phyloP scores from a whole-genome alignment of 192 early-diverging fungal species.

The Mortierella antarctica region DNA sequence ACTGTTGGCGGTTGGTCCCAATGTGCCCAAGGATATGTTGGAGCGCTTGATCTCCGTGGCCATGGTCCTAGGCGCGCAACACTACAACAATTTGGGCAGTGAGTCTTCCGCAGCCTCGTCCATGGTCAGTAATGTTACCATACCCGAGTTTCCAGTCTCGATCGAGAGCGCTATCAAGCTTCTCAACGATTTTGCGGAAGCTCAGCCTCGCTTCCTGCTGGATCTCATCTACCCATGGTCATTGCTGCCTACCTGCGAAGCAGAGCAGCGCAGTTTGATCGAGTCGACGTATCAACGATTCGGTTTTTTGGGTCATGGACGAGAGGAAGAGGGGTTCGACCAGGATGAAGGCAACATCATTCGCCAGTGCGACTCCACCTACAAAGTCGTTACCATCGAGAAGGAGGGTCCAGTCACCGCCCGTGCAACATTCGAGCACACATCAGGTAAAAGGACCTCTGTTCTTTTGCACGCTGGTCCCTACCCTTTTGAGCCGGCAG shows the following conservation, averaged over 20 bases:
- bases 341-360: conserved; percentile 31
- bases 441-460: conserved; percentile 41
- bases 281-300: conserved; percentile 70
- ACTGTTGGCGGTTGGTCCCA: conserved; percentile 54
- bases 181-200: conserved; percentile 54
- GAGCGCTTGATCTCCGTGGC: conserved; percentile 67
- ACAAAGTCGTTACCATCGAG: conserved; percentile 52
- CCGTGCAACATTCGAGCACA: conserved; percentile 44
- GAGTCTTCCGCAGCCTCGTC: conserved; percentile 38
- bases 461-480: conserved; percentile 56
- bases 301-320: conserved; percentile 58
- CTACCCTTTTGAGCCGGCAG: conserved; percentile 54
- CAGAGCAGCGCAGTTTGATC: conserved; percentile 67
- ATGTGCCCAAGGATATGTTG: conserved; percentile 55
- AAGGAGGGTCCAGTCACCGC: conserved; percentile 18
- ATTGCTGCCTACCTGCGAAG: conserved; percentile 65
- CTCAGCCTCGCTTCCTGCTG: conserved; percentile 63
- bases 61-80: conserved; percentile 61
- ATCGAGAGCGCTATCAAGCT: conserved; percentile 60
- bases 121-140: conserved; percentile 52
- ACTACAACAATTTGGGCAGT: conserved; percentile 48
- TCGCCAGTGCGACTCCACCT: conserved; percentile 59
- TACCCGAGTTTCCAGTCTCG: conserved; percentile 73
- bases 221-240: conserved; percentile 72
- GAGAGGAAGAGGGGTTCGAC: conserved; percentile 53